Evolutionary conservation across 345 rosid genomes (phyloP), one percentile per base, ranked within the genome.

Genomic region (Melastoma malabathricum): DNA sequence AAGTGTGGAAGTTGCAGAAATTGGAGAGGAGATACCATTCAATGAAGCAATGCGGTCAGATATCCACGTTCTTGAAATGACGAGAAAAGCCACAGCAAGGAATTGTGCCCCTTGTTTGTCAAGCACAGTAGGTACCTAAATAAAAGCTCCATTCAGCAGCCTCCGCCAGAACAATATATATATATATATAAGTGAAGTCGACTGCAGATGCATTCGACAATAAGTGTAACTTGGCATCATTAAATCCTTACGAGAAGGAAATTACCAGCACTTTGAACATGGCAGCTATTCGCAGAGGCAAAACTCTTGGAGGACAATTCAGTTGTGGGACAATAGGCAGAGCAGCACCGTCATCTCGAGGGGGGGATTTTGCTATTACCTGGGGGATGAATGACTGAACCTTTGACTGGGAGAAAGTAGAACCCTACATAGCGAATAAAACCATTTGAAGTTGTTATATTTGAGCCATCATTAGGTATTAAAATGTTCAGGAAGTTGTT

Each of bases 11-110:
- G 48, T 74, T 48, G 15, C 9, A 38, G 47, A 18, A 25, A 45
- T 52, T 13, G 39, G 25, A 56, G 20, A 66, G 47, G 27, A 9
- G 49, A 13, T 71, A 92, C 97, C 97, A 67, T 92, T 92, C 61
- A 92, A 72, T 49, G 95, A 82, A 62, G 99, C 99, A 61, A 92
- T 92, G 52, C 97, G 75, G 71, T 92, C 99, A 10, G 99, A 84
- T 54, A 88, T 72, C 89, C 81, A 75, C 54, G 99, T 92, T 81
- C 95, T 79, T 18, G 95, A 83, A 61, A 88, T 68, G 44, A 92
- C 97, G 63, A 92, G 88, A 55, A 79, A 69, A 70, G 94, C 86
- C 58, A 92, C 84, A 29, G 88, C 73, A 68, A 88, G 84, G 56
- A 88, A 71, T 56, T 85, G 94, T 56, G 74, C 84, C 50, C 97